Conservation (phyloP, 768 basidiomycete genomes). For the Panaeolus cyanescens region DNA sequence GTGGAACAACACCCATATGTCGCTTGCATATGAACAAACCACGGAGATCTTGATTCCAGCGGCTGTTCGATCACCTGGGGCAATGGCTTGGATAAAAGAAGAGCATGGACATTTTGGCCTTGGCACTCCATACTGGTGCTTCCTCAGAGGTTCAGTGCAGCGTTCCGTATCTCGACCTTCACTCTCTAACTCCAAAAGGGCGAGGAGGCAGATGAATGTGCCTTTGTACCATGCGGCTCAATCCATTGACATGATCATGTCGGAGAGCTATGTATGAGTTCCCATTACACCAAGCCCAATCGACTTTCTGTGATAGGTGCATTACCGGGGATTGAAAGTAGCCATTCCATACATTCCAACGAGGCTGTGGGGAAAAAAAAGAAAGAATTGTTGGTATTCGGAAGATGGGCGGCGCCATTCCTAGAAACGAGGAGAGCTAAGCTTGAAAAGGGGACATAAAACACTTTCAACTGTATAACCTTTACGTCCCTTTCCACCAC, state of each 20-base stretch:
- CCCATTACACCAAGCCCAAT: background rate
- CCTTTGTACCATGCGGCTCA: background rate
- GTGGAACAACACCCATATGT: conserved; percentile 1
- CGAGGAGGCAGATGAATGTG: background rate
- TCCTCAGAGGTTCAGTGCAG: background rate
- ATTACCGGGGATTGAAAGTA: background rate
- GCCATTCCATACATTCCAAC: background rate
- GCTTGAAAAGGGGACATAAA: background rate
- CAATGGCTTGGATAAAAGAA: background rate
- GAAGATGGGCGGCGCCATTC: background rate
- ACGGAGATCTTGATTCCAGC: background rate
- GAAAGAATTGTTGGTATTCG: background rate
- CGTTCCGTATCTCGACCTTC: background rate
- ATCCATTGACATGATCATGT: background rate
- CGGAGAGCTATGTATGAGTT: background rate
- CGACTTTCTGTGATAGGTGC: background rate
- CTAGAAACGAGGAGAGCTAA: background rate
- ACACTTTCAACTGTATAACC: background rate
- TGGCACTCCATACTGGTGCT: background rate
- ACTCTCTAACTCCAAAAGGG: background rate
- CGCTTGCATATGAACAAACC: background rate
- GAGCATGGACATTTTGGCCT: background rate
- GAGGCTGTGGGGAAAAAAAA: conserved; percentile 1
- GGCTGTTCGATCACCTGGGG: background rate
- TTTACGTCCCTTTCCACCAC: background rate